Evolutionary conservation across 2,329 filamentous ascomycete species (phyloP).

Genomic region (Fusarium paranaense): DNA sequence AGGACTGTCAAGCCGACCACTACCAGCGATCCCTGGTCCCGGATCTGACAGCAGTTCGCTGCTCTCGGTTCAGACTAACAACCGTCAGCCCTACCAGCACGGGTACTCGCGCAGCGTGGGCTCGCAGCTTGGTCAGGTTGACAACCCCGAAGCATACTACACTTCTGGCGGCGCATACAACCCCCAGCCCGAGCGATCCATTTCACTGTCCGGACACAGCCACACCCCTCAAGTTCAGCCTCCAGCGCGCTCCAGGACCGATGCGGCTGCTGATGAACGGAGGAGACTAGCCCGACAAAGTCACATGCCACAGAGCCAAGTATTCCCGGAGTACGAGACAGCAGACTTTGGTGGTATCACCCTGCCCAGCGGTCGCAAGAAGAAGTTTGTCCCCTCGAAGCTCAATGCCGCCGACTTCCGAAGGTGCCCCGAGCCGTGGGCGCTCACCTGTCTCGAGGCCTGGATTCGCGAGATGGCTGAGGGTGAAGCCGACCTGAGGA

Average conservation of each 20-base stretch:
- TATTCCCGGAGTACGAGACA: conserved; percentile 69
- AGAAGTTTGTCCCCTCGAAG: conserved; percentile 88
- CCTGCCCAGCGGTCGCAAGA: conserved; percentile 81
- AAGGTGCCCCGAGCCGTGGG: conserved; percentile 91
- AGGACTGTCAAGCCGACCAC: conserved; percentile 75
- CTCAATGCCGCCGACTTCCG: conserved; percentile 84
- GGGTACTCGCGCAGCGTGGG: conserved; percentile 62
- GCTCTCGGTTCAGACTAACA: conserved; percentile 57
- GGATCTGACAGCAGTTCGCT: conserved; percentile 71
- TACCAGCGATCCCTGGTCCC: conserved; percentile 70
- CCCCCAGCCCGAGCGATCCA: conserved; percentile 74
- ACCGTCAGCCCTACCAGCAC: conserved; percentile 60
- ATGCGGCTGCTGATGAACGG: conserved; percentile 84
- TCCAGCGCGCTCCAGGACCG: conserved; percentile 93
- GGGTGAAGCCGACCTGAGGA: conserved; percentile 87
- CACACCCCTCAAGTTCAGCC: conserved; percentile 82
- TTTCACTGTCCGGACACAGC: conserved; percentile 85
- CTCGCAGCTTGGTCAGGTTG: conserved; percentile 53
- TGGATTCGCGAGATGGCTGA: conserved; percentile 94
- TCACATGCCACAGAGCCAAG: conserved; percentile 60
- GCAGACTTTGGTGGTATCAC: conserved; percentile 83
- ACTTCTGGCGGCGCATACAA: conserved; percentile 51
- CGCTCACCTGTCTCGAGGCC: conserved; percentile 83
- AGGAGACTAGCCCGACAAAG: conserved; percentile 66
- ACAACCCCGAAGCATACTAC: conserved; percentile 64